Evolutionary conservation across 192 early-diverging fungal genomes (phyloP), one percentile per base, ranked within the genome.

Genomic region (Pilobolus umbonatus): DNA sequence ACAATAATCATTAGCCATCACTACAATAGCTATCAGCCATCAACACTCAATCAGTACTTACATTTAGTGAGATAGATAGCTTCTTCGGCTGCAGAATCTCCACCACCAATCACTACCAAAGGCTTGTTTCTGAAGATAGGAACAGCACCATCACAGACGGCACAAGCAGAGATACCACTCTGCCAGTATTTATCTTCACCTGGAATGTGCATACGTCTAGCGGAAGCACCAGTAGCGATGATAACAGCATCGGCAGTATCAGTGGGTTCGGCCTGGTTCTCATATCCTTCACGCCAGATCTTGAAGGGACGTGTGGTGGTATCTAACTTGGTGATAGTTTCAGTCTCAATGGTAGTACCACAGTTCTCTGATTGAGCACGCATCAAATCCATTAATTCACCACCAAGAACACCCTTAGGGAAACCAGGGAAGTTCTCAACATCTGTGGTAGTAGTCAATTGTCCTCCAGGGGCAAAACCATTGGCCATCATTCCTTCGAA

Each of bases 161-260:
- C 96, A 65, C 96, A 99, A 5, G 96, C 96, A 54, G 91, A 94
- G 75, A 99, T 99, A 62, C 96, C 96, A n/a, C 87, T 87, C 74
- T 98, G 93, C 96, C 96, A 97, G 81, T 90, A 95, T 17, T 57
- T 75, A 42, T 95, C 95, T 67, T 97, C 95, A 55, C 95, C 95
- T 31, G 82, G 78, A 55, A 97, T 89, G 71, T 80, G 17, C 74
- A 94, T 80, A 51, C 96, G 81, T 78, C 92, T 95, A 52, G 96
- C 96, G n/a, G 94, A 95, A 15, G 96, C 95, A 57, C 96, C 96
- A n/a, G 96, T 99, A 47, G 96, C 93, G 45, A 98, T 85, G 46
- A 98, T 87, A 45, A 99, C 69, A 19, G 91, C 72, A 67, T 94
- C 86, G 32, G 90, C 85, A 9, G 87, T 85, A 51, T 92, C 79